Base-by-base conservation (phyloP, 2,329 filamentous ascomycete genomes). In the Curvularia verruculosa region DNA sequence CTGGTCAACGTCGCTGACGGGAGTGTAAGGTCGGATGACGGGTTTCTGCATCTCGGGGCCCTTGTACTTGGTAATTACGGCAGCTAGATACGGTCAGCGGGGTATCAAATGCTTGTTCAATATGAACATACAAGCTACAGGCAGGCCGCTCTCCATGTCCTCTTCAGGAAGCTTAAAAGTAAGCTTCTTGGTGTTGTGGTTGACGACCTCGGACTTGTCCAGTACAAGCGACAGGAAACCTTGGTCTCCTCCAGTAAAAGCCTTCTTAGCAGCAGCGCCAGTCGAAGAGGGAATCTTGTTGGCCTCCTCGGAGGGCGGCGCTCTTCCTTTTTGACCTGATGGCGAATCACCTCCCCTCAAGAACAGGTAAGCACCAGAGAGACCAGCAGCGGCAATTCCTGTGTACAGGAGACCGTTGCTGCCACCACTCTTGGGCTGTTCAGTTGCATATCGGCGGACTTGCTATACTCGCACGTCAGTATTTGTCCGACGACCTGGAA, bases 141-240 rank as follows among this genome's bases (percentile, higher is more conserved):
- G 79, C 57, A 99, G 81, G 43, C 95, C 95, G 56, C 91, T 94
- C 51, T 96, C 89, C 79, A 89, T 86, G 75, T 96, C 89, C 61
- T 86, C 83, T 76, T 96, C 90, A 15, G 91, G 91, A 41, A 98
- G 87, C 71, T 89, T 87, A 80, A 99, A 98, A 69, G 90, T 88
- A 75, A 98, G 84, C 70, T 86, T 88, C 87, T 98, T 98, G 70
- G 92, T 96, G 84, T 98, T 98, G 84, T 93, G 90, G 83, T 92
- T 97, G 80, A 97, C 79, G 44, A 83, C 80, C 80, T 96, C 89
- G 48, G 92, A 85, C 54, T 89, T 87, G 54, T 91, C 86, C 54
- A 98, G 83, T 80, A 90, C 88, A 67, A 98, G 84, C 61, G 87
- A 87, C 63, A 97, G 77, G 80, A 92, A 98, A 66, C 92, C 93